Evolutionary conservation across 495 filamentous ascomycete genomes (phyloP), one percentile per base, ranked within the genome.

Genomic region (Xylaria castorea): DNA sequence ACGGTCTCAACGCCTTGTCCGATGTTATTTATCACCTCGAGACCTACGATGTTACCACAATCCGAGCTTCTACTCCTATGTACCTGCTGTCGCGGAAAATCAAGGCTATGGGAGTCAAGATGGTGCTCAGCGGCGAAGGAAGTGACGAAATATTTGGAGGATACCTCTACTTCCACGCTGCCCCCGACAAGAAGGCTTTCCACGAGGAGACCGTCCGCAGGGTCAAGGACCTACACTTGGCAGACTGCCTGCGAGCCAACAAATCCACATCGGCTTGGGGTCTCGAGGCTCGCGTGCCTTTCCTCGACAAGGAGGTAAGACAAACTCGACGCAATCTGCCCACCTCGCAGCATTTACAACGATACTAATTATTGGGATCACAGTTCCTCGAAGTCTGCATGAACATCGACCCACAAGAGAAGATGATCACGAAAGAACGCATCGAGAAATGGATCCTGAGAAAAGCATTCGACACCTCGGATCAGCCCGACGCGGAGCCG

Each of bases 191-290:
- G 85, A 90, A 91, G 80, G 93, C 90, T 58, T 97, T 99, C 86
- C 96, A 99, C 86, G 89, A 89, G 81, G 96, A 99, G 86, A 97
- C 93, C 34, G 91, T 99, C 30, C 89, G 92, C 65, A 90, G 96
- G 70, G 92, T 99, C 69, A 95, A 98, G 89, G 94, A 97, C 89
- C 86, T 99, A 74, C 96, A 99, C 81, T 83, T 97, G 76, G 90
- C 95, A 27, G 96, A 99, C 81, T 98, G 96, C 83, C 87, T 99
- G 76, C 89, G 96, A 78, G 96, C 96, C 78, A 99, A 99, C 91
- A 99, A 99, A 87, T 98, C 95, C 27, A 99, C 96, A 40, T 92
- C 93, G n/a, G 96, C 97, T 38, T 99, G 96, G 96, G 96, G 96
- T 79, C 90, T 99, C 51, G 96, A 99, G 86, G 96, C 96, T 64